A percentile compares a stretch with the other conserved stretches of the same genome.
Conservation (phyloP, 2,329 filamentous ascomycete genomes). For the Neoarthrinium moseri region DNA sequence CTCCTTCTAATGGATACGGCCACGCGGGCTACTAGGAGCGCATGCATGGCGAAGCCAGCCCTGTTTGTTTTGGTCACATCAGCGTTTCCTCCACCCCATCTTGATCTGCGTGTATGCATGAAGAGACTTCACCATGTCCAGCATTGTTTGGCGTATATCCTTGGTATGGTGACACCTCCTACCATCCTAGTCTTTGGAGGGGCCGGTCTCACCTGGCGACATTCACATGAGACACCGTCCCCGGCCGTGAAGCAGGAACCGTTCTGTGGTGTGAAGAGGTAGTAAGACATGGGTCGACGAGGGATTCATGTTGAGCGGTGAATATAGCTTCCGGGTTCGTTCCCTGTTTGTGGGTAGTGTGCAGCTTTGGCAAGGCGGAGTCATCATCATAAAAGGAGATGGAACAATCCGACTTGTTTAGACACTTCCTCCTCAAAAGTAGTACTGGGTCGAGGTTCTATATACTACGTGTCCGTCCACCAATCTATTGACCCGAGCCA, state of each 20-base stretch:
- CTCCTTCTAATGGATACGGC: conserved; percentile 35
- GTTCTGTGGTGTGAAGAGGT: no score
- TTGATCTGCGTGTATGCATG: not conserved
- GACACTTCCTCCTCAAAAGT: no score
- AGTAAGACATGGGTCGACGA: no score
- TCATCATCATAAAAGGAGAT: no score
- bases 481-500: no score
- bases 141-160: conserved; percentile 2
- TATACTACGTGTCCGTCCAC: not conserved
- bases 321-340: conserved; percentile 12
- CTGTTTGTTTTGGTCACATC: not conserved
- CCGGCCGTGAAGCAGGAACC: no score
- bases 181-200: not conserved
- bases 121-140: not conserved
- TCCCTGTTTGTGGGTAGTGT: no score
- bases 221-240: no score
- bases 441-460: no score
- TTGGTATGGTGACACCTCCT: not conserved
- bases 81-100: not conserved
- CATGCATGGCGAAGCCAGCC: conserved; percentile 34
- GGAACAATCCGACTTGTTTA: not conserved
- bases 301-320: no score
- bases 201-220: not conserved
- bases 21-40: no score
- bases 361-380: no score